Conservation (phyloP, 805 yeast genomes). For the Scheffersomyces coipomensis region DNA sequence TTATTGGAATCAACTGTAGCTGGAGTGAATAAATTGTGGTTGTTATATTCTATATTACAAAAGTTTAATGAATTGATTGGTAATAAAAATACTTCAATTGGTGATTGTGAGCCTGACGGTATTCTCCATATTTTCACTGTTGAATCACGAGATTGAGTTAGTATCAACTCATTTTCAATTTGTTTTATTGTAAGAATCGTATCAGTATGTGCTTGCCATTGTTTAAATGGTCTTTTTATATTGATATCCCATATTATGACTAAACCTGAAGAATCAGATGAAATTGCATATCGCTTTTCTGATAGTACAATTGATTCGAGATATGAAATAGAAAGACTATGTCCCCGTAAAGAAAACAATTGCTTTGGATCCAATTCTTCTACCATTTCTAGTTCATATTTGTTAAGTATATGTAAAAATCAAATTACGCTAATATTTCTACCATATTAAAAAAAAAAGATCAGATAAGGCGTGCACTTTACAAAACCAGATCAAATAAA, state of each 20-base stretch:
- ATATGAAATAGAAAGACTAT: not conserved
- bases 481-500: too few species aligned
- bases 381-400: not conserved
- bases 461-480: too few species aligned
- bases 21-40: slow-evolving; percentile 50
- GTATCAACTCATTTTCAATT: slow-evolving; percentile 21
- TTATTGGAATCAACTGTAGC: slow-evolving; percentile 61
- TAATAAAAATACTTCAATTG: slow-evolving; percentile 32
- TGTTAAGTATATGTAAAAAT: too few species aligned
- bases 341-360: not conserved
- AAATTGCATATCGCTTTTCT: not conserved
- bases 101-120: not conserved
- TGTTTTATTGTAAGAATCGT: slow-evolving; percentile 47
- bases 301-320: not conserved
- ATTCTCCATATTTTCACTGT: slow-evolving; percentile 47
- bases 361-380: not conserved
- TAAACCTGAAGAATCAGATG: slow-evolving; percentile 41
- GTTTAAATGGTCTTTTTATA: slow-evolving; percentile 52
- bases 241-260: slow-evolving; percentile 63
- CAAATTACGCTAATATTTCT: too few species aligned
- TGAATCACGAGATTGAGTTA: slow-evolving; percentile 72
- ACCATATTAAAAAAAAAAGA: too few species aligned
- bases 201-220: slow-evolving; percentile 61
- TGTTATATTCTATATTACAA: slow-evolving; percentile 53
- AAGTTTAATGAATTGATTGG: slow-evolving; percentile 77